Evolutionary conservation across 1,284 basidiomycete species (phyloP), one percentile per base, ranked within the genome.

Genomic region (Ustilago sp.): DNA sequence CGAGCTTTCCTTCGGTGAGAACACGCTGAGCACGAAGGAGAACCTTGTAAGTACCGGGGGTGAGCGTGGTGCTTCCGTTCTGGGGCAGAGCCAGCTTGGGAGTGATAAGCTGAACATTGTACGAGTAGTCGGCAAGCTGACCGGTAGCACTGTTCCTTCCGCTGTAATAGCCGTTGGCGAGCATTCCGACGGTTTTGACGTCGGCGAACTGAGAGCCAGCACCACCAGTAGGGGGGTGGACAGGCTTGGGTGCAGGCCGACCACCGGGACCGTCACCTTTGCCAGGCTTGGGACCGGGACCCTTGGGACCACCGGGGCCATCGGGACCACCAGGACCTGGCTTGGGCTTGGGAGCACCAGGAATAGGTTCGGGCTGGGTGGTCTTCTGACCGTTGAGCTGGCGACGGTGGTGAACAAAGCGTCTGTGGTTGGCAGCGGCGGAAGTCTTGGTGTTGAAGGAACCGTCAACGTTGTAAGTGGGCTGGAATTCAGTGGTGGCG

Each of bases 21-120:
- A 91, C 89, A 72, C 88, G 89, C 66, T 91, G 84, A 5, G 89
- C 90, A 8, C 91, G 88, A 9, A 92, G 68, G 8, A 92, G 88
- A 68, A 92, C 76, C 57, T 88, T 88, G 86, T 92, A 92, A 8
- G 85, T 81, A 4, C 92, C 91, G 70, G 90, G 89, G 2, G 90
- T 88, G 32, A 92, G 90, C 3, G 79, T 82, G 0, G 62, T 54
- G 51, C 47, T 65, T n/a, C 69, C 69, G 48, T 65, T 65, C n/a
- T 74, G 69, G 4, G 69, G 65, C 17, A 77, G 59, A 8, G 59
- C 31, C 19, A 77, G 59, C 12, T 65, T 47, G 6, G 68, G 69
- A 3, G 50, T 51, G 43, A 80, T 35, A 32, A 59, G 58, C 41
- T 70, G 64, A 31, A 55, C 59, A 52, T 71, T 63, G 68, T 74